Evolutionary conservation across 2,329 filamentous ascomycete species (phyloP).

Genomic region (Hypoxylon sp.): DNA sequence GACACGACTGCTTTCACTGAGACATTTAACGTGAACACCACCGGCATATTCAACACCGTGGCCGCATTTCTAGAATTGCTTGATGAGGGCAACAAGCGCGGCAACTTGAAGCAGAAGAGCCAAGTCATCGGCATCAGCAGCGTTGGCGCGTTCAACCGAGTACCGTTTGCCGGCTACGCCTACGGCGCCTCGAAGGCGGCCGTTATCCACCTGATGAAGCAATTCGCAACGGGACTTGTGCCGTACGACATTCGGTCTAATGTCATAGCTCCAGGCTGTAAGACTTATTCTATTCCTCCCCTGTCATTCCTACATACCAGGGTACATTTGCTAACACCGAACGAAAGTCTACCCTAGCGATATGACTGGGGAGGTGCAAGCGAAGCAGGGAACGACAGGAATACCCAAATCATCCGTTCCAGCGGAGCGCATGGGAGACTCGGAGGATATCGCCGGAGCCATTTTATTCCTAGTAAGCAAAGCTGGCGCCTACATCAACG

Average conservation of each 20-base stretch:
- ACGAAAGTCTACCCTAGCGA: conserved; percentile 59
- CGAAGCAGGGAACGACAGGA: conserved; percentile 32
- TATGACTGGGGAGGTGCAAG: conserved; percentile 54
- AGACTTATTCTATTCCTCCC: conserved; percentile 17
- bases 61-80: conserved; percentile 72
- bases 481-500: conserved; percentile 66
- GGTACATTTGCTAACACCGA: conserved; percentile 3
- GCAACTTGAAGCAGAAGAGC: conserved; percentile 59
- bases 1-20: conserved; percentile 66
- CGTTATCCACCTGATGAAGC: conserved; percentile 73
- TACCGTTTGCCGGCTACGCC: conserved; percentile 70
- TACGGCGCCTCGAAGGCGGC: conserved; percentile 76
- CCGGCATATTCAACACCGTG: conserved; percentile 71
- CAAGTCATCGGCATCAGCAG: conserved; percentile 70
- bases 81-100: conserved; percentile 64
- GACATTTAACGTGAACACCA: conserved; percentile 69
- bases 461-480: conserved; percentile 64
- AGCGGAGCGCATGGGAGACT: conserved; percentile 44
- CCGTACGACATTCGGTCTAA: conserved; percentile 62
- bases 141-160: conserved; percentile 72
- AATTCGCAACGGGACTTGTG: conserved; percentile 70
- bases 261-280: conserved; percentile 47
- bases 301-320: not conserved
- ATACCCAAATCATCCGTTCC: conserved; percentile 44
- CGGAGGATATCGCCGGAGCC: conserved; percentile 65